These are phyloP conservation scores for Globisporangium paddicum DNA, from an alignment of 352 stramenopile species.

Conservation along the genomic window DNA sequence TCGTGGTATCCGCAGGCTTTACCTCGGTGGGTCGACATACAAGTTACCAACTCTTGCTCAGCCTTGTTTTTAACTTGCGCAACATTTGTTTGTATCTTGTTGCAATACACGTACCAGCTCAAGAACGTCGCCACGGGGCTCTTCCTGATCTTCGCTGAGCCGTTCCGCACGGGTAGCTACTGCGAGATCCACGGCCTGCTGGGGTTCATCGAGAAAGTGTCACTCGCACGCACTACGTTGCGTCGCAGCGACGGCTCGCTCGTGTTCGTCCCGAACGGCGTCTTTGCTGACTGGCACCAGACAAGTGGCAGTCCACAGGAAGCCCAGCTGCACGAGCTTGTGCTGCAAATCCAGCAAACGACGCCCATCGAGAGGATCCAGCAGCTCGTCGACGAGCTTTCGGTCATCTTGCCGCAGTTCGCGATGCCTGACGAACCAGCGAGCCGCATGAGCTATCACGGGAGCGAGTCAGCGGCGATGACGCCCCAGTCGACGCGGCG, in stretches of 20 bases:
- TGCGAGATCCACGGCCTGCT: conserved; percentile 42
- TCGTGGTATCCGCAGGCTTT: conserved; percentile 58
- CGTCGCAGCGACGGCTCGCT: conserved; percentile 55
- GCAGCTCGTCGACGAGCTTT: conserved; percentile 34
- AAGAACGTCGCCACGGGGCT: conserved; percentile 80
- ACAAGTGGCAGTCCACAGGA: conserved; percentile 53
- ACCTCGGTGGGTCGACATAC: conserved; percentile 39
- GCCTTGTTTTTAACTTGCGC: not conserved
- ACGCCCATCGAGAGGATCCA: conserved; percentile 44
- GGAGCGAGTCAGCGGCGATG: conserved; percentile 12
- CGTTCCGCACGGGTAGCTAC: conserved; percentile 65
- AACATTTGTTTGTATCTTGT: not conserved
- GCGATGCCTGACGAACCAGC: conserved; percentile 17
- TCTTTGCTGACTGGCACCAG: conserved; percentile 72
- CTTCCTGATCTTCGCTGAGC: conserved; percentile 83
- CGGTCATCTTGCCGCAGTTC: conserved; percentile 26
- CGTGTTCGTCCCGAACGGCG: conserved; percentile 76
- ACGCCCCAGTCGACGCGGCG: conserved; percentile 18
- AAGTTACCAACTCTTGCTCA: not conserved
- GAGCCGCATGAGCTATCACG: conserved; percentile 1
- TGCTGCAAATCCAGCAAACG: conserved; percentile 33
- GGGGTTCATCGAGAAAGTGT: conserved; percentile 74
- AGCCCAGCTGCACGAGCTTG: conserved; percentile 45
- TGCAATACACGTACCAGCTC: conserved; percentile 27
- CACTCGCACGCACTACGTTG: conserved; percentile 68